phyloP scores from a whole-genome alignment of 108 stramenopile species.

The Discostella stelligeroides region DNA sequence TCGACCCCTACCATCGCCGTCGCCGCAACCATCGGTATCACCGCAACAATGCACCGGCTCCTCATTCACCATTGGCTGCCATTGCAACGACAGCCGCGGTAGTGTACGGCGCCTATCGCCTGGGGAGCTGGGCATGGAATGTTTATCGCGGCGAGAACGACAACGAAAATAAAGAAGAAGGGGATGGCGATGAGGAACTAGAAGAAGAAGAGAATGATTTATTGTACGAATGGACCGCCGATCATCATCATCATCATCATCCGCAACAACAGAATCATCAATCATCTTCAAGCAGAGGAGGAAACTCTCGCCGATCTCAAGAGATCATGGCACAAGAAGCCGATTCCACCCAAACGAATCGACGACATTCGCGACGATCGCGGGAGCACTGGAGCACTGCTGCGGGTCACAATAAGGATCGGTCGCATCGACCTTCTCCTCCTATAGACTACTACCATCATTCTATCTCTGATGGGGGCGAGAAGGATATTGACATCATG shows the following conservation, averaged over 20 bases:
- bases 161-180: background rate
- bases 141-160: background rate
- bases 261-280: too few relatives aligned
- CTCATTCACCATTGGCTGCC: background rate
- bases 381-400: constrained; percentile 29
- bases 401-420: constrained; percentile 12
- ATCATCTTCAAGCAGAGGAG: background rate
- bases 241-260: too few relatives aligned
- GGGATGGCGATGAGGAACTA: constrained; percentile 13
- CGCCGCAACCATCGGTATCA: background rate
- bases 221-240: constrained; percentile 18
- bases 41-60: background rate
- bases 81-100: background rate
- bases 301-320: background rate
- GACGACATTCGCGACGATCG: constrained; percentile 32
- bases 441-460: constrained; percentile 17
- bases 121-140: constrained; percentile 12
- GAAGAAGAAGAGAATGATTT: constrained; percentile 11
- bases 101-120: constrained; percentile 10
- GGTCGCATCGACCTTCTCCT: constrained; percentile 42
- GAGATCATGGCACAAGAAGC: background rate
- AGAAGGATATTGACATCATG: background rate
- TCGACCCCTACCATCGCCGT: background rate
- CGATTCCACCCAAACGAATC: constrained; percentile 1
- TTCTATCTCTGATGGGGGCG: background rate